Percentiles rank a stretch among this genome's conserved stretches.
phyloP scores from a whole-genome alignment of 139 green algal species.

The Coelastrella sp. region DNA sequence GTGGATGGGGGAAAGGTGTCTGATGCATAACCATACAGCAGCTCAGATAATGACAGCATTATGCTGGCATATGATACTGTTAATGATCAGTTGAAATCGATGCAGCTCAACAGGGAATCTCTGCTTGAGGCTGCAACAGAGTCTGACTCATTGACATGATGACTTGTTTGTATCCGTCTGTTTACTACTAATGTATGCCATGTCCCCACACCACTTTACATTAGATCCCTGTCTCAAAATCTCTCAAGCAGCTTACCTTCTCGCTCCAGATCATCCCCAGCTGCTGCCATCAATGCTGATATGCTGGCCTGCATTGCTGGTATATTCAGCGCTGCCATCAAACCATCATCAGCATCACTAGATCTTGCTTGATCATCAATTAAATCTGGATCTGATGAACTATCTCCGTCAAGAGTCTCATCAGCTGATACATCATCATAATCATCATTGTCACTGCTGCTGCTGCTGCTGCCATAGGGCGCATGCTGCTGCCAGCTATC shows the following conservation, averaged over 20 bases:
- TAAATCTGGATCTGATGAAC: conserved; percentile 24
- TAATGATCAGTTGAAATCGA: no score
- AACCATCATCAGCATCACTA: not conserved
- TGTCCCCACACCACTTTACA: no score
- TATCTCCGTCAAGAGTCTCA: not conserved
- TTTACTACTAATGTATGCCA: no score
- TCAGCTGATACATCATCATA: not conserved
- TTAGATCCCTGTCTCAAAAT: no score
- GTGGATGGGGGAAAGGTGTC: not conserved
- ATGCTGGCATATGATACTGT: not conserved
- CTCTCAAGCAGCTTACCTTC: not conserved
- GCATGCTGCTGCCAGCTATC: not conserved
- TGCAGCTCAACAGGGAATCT: no score
- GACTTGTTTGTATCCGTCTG: not conserved
- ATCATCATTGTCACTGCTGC: not conserved
- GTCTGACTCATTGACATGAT: not conserved
- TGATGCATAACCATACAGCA: not conserved
- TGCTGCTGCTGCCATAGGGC: not conserved
- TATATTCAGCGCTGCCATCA: conserved; percentile 9
- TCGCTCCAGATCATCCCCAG: not conserved
- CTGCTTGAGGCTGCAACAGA: no score
- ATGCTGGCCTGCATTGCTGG: conserved; percentile 47
- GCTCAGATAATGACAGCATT: not conserved
- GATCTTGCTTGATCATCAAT: not conserved
- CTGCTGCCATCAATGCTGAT: conserved; percentile 45